Conservation (phyloP, 805 yeast genomes). For the Maudiozyma turicensis region DNA sequence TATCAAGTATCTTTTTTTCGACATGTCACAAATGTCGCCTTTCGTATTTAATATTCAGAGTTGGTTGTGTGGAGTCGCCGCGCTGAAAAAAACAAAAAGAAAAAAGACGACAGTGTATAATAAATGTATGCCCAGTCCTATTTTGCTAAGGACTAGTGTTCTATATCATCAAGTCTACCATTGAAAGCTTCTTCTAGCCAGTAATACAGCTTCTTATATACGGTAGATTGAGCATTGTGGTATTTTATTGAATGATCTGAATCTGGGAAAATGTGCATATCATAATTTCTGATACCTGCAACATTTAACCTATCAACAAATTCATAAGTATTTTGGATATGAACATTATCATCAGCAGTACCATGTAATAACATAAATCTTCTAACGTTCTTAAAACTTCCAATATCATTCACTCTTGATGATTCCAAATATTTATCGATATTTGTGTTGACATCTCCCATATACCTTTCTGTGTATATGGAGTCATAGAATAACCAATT, state of each 20-base stretch:
- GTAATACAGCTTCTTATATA: constrained; percentile 55
- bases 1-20: too few relatives aligned
- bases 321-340: constrained; percentile 57
- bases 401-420: constrained; percentile 35
- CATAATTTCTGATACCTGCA: constrained; percentile 58
- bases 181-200: constrained; percentile 61
- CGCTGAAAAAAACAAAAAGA: neutral
- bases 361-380: constrained; percentile 71
- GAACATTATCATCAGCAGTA: constrained; percentile 79
- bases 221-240: constrained; percentile 70
- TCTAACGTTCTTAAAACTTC: constrained; percentile 37
- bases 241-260: constrained; percentile 74
- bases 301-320: constrained; percentile 50
- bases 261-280: constrained; percentile 84
- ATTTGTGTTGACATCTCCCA: constrained; percentile 47
- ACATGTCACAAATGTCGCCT: too few relatives aligned
- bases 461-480: constrained; percentile 69
- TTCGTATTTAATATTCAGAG: too few relatives aligned
- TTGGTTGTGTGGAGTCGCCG: too few relatives aligned
- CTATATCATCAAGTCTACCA: constrained; percentile 25
- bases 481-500: constrained; percentile 70
- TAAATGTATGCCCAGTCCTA: neutral
- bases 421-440: constrained; percentile 38
- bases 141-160: neutral
- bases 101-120: neutral